A percentile compares a stretch with the other conserved stretches of the same genome.
Evolutionary conservation across 768 basidiomycete genomes (phyloP).

Genomic region (Termitomyces sp.): DNA sequence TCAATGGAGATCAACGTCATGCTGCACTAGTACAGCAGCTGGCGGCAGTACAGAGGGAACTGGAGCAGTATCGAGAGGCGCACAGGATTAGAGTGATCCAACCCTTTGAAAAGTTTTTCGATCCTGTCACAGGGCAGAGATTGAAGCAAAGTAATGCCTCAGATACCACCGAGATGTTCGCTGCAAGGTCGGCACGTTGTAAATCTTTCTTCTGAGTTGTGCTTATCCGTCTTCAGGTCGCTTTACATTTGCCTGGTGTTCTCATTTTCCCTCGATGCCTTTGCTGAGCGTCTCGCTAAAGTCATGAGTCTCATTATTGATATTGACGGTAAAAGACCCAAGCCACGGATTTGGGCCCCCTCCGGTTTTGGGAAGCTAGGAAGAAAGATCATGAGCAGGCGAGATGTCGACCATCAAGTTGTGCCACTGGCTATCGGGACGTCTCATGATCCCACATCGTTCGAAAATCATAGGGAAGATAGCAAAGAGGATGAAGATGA

Average conservation of each 20-base stretch:
- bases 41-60: slow-evolving; percentile 24
- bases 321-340: slow-evolving; percentile 34
- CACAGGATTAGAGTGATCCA: slow-evolving; percentile 36
- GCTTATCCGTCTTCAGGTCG: slow-evolving; percentile 27
- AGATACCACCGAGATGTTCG: slow-evolving; percentile 32
- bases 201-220: not conserved
- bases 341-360: slow-evolving; percentile 41
- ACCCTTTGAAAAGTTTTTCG: slow-evolving; percentile 43
- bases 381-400: slow-evolving; percentile 30
- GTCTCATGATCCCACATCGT: slow-evolving; percentile 33
- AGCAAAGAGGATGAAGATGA: slow-evolving; percentile 14
- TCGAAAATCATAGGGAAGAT: slow-evolving; percentile 21
- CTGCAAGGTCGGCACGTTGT: slow-evolving; percentile 31
- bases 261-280: slow-evolving; percentile 40
- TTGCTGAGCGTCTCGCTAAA: slow-evolving; percentile 33
- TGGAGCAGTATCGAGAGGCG: slow-evolving; percentile 33
- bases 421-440: slow-evolving; percentile 37
- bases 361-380: slow-evolving; percentile 39
- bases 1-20: slow-evolving; percentile 25
- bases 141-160: slow-evolving; percentile 17
- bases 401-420: slow-evolving; percentile 24
- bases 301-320: slow-evolving; percentile 32
- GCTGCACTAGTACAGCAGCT: slow-evolving; percentile 24
- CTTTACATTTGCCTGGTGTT: slow-evolving; percentile 47
- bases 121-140: slow-evolving; percentile 31